Evolutionary conservation across 2,329 filamentous ascomycete species (phyloP).

Genomic region (Exophiala sp.): DNA sequence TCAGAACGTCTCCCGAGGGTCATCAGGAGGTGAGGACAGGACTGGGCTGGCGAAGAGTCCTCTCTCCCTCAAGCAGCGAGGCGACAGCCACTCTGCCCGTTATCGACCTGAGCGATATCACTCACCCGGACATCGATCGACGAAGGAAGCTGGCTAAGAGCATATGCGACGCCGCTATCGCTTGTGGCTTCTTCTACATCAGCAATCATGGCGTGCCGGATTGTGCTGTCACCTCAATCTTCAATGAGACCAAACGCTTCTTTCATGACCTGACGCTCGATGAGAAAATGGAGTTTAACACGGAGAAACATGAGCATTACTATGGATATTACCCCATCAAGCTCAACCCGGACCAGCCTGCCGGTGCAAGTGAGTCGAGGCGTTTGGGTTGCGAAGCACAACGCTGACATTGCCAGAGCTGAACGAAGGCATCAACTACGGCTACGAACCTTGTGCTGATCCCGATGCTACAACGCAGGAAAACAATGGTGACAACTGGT

Average conservation of each 20-base stretch:
- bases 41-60: conserved; percentile 16
- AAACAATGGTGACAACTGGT: conserved; percentile 20
- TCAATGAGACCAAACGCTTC: conserved; percentile 15
- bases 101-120: conserved; percentile 46
- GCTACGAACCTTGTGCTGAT: conserved; percentile 17
- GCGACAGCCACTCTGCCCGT: conserved; percentile 46
- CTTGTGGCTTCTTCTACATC: conserved; percentile 47
- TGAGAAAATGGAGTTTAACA: conserved; percentile 21
- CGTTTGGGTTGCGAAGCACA: not conserved
- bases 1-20: conserved; percentile 7
- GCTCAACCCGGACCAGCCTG: conserved; percentile 10
- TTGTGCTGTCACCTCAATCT: conserved; percentile 30
- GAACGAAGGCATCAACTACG: conserved; percentile 23
- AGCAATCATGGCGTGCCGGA: conserved; percentile 43
- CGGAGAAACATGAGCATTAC: conserved; percentile 20
- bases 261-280: conserved; percentile 18
- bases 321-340: conserved; percentile 23
- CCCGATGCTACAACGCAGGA: not conserved
- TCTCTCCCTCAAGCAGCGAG: conserved; percentile 4
- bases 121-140: conserved; percentile 31
- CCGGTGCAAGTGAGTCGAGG: conserved; percentile 18
- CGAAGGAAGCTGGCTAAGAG: conserved; percentile 39
- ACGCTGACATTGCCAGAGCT: conserved; percentile 8
- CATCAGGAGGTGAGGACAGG: conserved; percentile 18
- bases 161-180: conserved; percentile 45